Conservation (phyloP, 2,329 filamentous ascomycete species). For the Cordyceps pruinosa region DNA sequence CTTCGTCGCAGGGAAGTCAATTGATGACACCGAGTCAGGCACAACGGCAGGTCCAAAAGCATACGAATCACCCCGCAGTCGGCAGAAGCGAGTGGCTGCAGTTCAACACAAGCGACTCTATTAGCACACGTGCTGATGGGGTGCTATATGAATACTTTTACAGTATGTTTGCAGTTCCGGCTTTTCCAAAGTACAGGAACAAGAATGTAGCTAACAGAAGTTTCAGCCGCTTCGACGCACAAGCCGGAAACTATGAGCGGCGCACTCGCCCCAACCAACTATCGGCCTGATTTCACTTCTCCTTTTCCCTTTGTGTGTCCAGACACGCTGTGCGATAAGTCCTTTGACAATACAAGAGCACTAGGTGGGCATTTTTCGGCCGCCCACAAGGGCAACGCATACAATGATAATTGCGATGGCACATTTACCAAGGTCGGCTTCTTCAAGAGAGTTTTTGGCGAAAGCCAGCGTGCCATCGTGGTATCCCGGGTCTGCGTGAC, state of each 20-base stretch:
- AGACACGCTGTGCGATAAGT: slow-evolving; percentile 20
- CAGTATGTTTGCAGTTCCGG: not conserved
- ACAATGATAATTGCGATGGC: slow-evolving; percentile 30
- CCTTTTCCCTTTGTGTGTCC: slow-evolving; percentile 23
- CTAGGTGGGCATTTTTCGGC: slow-evolving; percentile 15
- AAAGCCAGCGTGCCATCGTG: slow-evolving; percentile 16
- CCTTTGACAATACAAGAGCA: slow-evolving; percentile 12
- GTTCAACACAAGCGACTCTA: not conserved
- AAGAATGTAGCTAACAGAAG: not conserved
- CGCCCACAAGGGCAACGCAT: slow-evolving; percentile 15
- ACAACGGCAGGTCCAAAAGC: not conserved
- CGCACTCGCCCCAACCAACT: slow-evolving; percentile 25
- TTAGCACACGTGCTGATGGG: not conserved
- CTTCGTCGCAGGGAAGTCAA: not conserved
- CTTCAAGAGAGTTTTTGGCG: slow-evolving; percentile 3
- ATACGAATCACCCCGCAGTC: too few species aligned
- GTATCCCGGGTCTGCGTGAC: slow-evolving; percentile 18
- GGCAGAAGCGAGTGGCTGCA: not conserved
- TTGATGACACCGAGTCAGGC: not conserved
- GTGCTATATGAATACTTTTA: not conserved
- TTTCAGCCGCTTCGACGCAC: not conserved
- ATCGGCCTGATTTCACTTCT: not conserved
- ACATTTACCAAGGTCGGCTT: slow-evolving; percentile 22
- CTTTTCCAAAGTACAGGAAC: not conserved
- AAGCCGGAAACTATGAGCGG: slow-evolving; percentile 16